These are phyloP conservation scores for Blastobotrys proliferans DNA, from an alignment of 1,139 yeast species.

Conservation along the genomic window DNA sequence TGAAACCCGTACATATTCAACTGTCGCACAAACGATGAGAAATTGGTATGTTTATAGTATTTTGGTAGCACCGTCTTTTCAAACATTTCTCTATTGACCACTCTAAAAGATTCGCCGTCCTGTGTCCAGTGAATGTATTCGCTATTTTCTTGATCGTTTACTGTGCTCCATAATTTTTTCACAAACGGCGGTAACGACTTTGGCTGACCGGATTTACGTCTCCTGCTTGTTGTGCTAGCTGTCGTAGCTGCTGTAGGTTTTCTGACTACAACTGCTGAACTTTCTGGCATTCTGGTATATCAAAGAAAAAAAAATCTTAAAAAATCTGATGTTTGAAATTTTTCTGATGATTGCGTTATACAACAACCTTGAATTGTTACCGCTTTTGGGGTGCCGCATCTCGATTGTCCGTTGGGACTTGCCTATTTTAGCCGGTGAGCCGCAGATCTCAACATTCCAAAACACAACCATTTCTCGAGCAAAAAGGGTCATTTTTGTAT, in stretches of 20 bases:
- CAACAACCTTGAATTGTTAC: too few species aligned
- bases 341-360: too few species aligned
- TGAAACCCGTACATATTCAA: conserved; percentile 97
- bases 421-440: too few species aligned
- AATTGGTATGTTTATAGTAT: conserved; percentile 87
- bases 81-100: conserved; percentile 77
- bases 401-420: too few species aligned
- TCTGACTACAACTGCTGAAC: too few species aligned
- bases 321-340: too few species aligned
- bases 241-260: conserved; percentile 35
- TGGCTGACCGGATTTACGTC: conserved; percentile 29
- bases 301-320: too few species aligned
- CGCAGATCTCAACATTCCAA: too few species aligned
- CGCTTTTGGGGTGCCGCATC: too few species aligned
- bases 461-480: too few species aligned
- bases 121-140: conserved; percentile 78
- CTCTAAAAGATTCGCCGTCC: conserved; percentile 83
- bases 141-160: conserved; percentile 68
- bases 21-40: conserved; percentile 90
- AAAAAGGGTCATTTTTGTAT: too few species aligned
- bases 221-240: conserved; percentile 35
- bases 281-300: too few species aligned
- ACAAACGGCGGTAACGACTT: conserved; percentile 80
- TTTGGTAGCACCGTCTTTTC: conserved; percentile 80
- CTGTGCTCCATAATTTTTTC: conserved; percentile 92